These are phyloP conservation scores for Teratosphaeria nubilosa DNA, from an alignment of 2,329 filamentous ascomycete species.

Conservation along the genomic window DNA sequence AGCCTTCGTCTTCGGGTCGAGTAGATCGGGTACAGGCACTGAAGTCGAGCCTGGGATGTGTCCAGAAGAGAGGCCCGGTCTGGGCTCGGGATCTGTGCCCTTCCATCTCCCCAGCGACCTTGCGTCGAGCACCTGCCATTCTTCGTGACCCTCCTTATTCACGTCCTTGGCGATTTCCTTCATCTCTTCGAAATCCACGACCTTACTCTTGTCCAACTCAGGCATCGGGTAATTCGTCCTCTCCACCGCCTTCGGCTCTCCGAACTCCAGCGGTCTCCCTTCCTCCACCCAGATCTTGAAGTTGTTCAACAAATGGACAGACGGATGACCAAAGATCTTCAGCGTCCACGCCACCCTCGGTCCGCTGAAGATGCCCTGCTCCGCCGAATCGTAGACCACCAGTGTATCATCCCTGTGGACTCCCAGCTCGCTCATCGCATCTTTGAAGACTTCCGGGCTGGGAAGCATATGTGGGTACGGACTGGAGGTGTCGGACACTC, in stretches of 20 bases:
- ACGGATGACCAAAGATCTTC: slow-evolving; percentile 75
- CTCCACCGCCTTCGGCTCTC: slow-evolving; percentile 46
- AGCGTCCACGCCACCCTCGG: slow-evolving; percentile 92
- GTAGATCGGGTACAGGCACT: slow-evolving; percentile 66
- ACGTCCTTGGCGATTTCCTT: slow-evolving; percentile 64
- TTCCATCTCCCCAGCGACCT: slow-evolving; percentile 69
- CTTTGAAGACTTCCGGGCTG: slow-evolving; percentile 65
- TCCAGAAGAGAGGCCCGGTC: slow-evolving; percentile 71
- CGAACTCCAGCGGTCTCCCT: slow-evolving; percentile 72
- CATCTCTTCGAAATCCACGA: slow-evolving; percentile 75
- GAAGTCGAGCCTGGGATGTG: slow-evolving; percentile 85
- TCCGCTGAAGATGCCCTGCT: slow-evolving; percentile 88
- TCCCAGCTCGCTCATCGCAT: slow-evolving; percentile 79
- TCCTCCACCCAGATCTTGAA: slow-evolving; percentile 88
- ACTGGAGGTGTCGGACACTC: slow-evolving; percentile 74
- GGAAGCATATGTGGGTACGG: slow-evolving; percentile 97
- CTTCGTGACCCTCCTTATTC: slow-evolving; percentile 74
- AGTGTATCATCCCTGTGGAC: slow-evolving; percentile 80
- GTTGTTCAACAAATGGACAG: slow-evolving; percentile 88
- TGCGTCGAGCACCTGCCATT: slow-evolving; percentile 82
- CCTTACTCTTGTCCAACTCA: slow-evolving; percentile 46
- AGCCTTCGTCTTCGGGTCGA: slow-evolving; percentile 75
- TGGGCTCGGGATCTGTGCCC: slow-evolving; percentile 75
- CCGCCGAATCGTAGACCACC: slow-evolving; percentile 87
- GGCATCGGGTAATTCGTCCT: slow-evolving; percentile 34